Conservation (phyloP, 192 early-diverging fungal species). For the Entomortierella lignicola region DNA sequence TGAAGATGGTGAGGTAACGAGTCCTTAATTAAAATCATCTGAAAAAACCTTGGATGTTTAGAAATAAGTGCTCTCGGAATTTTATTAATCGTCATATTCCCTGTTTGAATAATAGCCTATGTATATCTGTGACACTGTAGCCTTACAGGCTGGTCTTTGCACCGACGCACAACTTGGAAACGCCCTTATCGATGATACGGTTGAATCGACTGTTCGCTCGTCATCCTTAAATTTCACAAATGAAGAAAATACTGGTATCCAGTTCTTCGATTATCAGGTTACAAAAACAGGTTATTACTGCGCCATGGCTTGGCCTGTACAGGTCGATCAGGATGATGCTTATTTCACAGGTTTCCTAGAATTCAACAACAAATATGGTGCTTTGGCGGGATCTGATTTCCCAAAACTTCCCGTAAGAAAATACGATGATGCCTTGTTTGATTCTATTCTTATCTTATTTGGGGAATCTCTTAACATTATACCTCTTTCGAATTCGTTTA, state of each 20-base stretch:
- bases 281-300: conserved; percentile 90
- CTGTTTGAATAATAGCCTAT: conserved; percentile 20
- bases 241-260: conserved; percentile 48
- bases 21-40: background rate
- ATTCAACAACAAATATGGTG: conserved; percentile 85
- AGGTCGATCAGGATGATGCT: conserved; percentile 6
- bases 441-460: background rate
- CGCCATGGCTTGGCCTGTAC: conserved; percentile 60
- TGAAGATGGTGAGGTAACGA: conserved; percentile 18
- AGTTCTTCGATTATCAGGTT: conserved; percentile 71
- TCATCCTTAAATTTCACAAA: conserved; percentile 46
- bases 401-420: conserved; percentile 82
- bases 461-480: background rate
- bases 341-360: conserved; percentile 67
- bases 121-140: conserved; percentile 67
- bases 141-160: conserved; percentile 67
- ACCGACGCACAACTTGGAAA: conserved; percentile 60
- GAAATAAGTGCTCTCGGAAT: background rate
- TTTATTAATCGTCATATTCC: background rate
- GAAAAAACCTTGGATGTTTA: no score
- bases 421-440: background rate
- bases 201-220: conserved; percentile 36
- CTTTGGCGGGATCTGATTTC: conserved; percentile 87
- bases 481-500: conserved; percentile 15
- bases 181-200: conserved; percentile 65